Base-by-base conservation (phyloP, 257 asterid species). In the Fraxinus americana region DNA sequence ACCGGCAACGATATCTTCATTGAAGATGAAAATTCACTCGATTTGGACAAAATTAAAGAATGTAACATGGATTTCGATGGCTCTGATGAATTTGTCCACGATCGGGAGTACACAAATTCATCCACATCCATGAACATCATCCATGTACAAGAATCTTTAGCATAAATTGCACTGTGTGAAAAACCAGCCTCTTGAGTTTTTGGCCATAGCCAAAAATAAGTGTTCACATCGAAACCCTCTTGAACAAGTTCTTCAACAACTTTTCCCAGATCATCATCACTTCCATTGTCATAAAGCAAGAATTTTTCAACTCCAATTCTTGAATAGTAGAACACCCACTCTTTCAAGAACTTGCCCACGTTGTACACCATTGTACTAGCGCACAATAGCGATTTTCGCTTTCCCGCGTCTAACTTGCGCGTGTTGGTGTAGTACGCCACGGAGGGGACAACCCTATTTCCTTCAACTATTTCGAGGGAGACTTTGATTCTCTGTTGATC, bases 121-220 rank as follows among this genome's bases (percentile, higher is more conserved):
- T 94, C 98, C 2, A 94, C 90, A 65, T 94, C 98, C 27, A 91
- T 17, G 70, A 86, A 94, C 73, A 91, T 84, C 91, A 90, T 90
- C 98, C 98, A 94, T 2, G 80, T 61, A 72, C 98, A 94, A 10
- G 84, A 89, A 0, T 82, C 79, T 34, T 34, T 82, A 11, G 93
- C 87, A 78, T 89, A 92, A 34, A 92, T 19, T 0, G 83, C 89
- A 25, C 89, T 77, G 73, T 94, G 97, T 0, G 98, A 94, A 67
- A 91, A 94, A 0, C 98, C 97, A 2, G 92, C 90, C 61, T 94
- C 98, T 68, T 92, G 98, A 0, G 98, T 85, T 77, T 94, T 94
- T 7, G 96, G 96, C 98, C 98, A 94, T 1, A 81, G 67, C 98
- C 98, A 94, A 16, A 77, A 35, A 66, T 89, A 79, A 0, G 86